Evolutionary conservation across 2,329 filamentous ascomycete species (phyloP).

Genomic region (Alternaria atra): DNA sequence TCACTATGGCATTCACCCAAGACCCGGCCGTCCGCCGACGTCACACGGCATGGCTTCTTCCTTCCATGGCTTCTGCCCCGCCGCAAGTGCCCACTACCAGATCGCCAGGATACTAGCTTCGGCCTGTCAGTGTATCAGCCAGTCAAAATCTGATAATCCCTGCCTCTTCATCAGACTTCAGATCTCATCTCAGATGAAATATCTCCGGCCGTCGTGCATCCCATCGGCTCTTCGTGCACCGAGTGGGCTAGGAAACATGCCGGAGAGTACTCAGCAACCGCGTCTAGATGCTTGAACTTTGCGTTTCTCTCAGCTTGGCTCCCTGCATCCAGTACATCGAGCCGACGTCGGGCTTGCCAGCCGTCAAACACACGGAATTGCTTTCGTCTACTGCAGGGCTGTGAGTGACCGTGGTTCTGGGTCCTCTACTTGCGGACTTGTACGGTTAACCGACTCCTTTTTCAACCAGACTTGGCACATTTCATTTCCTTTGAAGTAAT

Average conservation of each 20-base stretch:
- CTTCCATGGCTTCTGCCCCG: constrained; percentile 13
- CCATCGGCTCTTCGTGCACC: neutral
- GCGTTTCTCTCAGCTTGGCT: neutral
- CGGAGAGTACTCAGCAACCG: neutral
- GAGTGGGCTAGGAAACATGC: neutral
- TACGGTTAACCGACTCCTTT: neutral
- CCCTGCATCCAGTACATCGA: neutral
- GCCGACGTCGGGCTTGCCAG: neutral
- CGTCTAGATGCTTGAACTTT: neutral
- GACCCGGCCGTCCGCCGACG: constrained; percentile 12
- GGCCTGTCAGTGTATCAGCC: constrained; percentile 8
- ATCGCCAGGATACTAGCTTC: constrained; percentile 14
- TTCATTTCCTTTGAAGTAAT: neutral
- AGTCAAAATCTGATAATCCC: neutral
- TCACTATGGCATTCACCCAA: constrained; percentile 8
- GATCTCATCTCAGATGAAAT: constrained; percentile 8
- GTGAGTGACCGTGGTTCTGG: neutral
- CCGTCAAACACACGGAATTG: neutral
- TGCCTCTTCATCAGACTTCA: neutral
- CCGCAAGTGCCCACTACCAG: constrained; percentile 11
- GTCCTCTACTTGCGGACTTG: neutral
- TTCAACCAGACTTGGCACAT: neutral
- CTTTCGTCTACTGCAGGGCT: neutral
- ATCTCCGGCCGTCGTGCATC: constrained; percentile 13
- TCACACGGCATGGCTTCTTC: constrained; percentile 12